Evolutionary conservation across 83 land plant species (phyloP).

Genomic region (Thuja plicata): DNA sequence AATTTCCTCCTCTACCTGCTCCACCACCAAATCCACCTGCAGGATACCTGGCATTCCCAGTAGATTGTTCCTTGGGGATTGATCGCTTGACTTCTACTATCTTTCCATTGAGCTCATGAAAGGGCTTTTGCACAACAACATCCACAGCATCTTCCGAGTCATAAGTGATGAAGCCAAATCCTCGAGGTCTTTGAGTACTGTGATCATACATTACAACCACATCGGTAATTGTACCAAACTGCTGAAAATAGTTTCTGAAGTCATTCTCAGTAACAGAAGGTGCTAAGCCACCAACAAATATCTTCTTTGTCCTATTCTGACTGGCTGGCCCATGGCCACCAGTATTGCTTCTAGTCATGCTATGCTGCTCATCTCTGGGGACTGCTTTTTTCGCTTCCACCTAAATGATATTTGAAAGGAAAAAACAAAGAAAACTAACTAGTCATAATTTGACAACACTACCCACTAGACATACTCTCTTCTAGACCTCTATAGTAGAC

Average conservation of each 20-base stretch:
- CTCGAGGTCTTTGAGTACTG: constrained; percentile 58
- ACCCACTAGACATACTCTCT: neutral
- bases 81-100: constrained; percentile 24
- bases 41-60: constrained; percentile 2
- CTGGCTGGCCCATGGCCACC: constrained; percentile 34
- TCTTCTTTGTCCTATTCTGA: constrained; percentile 30
- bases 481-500: neutral
- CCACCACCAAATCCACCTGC: constrained; percentile 19
- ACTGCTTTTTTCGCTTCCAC: constrained; percentile 25
- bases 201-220: constrained; percentile 70
- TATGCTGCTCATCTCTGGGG: constrained; percentile 27
- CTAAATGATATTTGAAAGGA: neutral
- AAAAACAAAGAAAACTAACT: neutral
- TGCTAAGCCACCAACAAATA: constrained; percentile 28
- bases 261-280: constrained; percentile 48
- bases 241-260: constrained; percentile 59
- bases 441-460: neutral
- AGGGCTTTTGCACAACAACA: constrained; percentile 23
- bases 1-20: constrained; percentile 22
- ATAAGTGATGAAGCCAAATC: constrained; percentile 64
- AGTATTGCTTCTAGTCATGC: constrained; percentile 5
- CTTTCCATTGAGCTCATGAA: constrained; percentile 25
- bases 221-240: constrained; percentile 60
- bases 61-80: constrained; percentile 20
- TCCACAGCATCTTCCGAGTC: constrained; percentile 66